Conservation (phyloP, 148 eudicot genomes). For the Pouteria glomerata region DNA sequence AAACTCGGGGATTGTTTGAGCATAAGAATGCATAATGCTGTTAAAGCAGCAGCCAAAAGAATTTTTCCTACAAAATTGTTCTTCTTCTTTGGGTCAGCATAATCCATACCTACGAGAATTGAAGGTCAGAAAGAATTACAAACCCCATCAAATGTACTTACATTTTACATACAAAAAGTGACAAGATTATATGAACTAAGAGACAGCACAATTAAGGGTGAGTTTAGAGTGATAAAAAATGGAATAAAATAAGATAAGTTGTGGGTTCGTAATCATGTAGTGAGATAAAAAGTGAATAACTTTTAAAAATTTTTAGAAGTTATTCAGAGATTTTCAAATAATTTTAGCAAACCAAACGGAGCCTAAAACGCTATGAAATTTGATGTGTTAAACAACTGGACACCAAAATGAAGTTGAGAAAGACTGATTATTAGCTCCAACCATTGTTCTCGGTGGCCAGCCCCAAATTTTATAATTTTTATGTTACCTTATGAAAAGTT, state of each 20-base stretch:
- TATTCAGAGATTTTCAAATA: too few species aligned
- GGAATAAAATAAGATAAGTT: too few species aligned
- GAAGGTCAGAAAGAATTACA: neutral
- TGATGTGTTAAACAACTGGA: neutral
- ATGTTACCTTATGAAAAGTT: neutral
- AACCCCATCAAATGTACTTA: neutral
- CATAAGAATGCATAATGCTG: slow-evolving; percentile 62
- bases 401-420: neutral
- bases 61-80: slow-evolving; percentile 43
- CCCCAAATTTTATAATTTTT: too few species aligned
- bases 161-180: neutral
- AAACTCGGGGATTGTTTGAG: slow-evolving; percentile 59
- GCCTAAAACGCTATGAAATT: neutral
- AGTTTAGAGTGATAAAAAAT: too few species aligned
- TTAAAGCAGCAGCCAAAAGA: slow-evolving; percentile 50
- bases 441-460: neutral
- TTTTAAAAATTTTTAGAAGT: too few species aligned
- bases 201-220: too few species aligned
- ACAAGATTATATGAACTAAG: neutral
- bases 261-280: too few species aligned
- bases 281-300: too few species aligned
- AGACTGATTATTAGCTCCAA: neutral
- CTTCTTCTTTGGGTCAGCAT: slow-evolving; percentile 59
- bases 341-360: too few species aligned
- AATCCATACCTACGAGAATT: slow-evolving; percentile 58